phyloP scores from a whole-genome alignment of 495 filamentous ascomycete genomes.

The Cercophora newfieldiana region DNA sequence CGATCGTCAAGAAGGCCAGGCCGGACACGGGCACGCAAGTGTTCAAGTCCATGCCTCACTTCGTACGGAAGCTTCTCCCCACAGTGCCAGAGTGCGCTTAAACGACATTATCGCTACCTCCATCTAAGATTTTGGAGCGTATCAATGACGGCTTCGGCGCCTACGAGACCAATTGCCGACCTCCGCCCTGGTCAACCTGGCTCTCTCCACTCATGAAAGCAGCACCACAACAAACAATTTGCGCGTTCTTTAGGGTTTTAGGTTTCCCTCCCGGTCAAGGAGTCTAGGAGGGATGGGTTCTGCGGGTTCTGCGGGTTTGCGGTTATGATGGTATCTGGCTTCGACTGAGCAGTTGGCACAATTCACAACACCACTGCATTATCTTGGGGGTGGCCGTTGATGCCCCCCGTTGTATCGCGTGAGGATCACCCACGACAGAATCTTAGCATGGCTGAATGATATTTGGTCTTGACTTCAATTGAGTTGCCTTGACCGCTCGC shows the following conservation, averaged over 20 bases:
- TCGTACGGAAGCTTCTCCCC: slow-evolving; percentile 45
- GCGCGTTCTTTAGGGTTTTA: slow-evolving; percentile 28
- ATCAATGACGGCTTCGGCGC: slow-evolving; percentile 29
- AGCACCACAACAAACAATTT: slow-evolving; percentile 20
- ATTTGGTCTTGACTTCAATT: slow-evolving; percentile 1
- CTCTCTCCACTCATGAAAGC: slow-evolving; percentile 29
- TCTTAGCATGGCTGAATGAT: slow-evolving; percentile 1
- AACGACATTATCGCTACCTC: slow-evolving; percentile 26
- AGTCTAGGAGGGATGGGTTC: slow-evolving; percentile 20
- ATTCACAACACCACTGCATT: background rate
- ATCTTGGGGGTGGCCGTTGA: background rate
- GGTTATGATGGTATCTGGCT: slow-evolving; percentile 23
- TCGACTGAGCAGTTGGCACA: slow-evolving; percentile 19
- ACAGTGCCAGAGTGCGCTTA: slow-evolving; percentile 42
- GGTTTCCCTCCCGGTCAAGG: slow-evolving; percentile 13
- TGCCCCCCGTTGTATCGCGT: background rate
- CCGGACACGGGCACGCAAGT: slow-evolving; percentile 37
- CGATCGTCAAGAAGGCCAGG: slow-evolving; percentile 38
- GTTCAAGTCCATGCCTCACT: slow-evolving; percentile 44
- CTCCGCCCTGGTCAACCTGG: slow-evolving; percentile 20
- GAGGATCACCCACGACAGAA: slow-evolving; percentile 5
- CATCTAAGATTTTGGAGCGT: slow-evolving; percentile 25
- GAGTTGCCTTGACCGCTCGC: background rate
- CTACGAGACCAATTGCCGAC: slow-evolving; percentile 20
- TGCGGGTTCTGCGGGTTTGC: slow-evolving; percentile 21